Evolutionary conservation across 106 monocot species (phyloP).

Genomic region (Dendrobium huoshanense): DNA sequence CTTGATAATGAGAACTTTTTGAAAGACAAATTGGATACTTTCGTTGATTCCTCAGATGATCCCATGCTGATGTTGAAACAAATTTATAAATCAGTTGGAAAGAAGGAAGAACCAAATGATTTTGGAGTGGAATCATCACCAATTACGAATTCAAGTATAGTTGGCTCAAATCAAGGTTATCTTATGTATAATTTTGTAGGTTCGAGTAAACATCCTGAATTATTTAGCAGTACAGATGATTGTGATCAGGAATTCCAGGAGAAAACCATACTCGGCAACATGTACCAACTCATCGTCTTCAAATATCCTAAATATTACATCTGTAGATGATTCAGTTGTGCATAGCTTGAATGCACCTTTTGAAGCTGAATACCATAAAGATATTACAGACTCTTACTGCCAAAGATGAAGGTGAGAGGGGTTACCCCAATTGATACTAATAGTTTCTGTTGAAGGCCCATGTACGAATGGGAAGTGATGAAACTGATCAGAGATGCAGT

Average conservation of each 20-base stretch:
- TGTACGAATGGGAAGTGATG: not conserved
- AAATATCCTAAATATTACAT: not conserved
- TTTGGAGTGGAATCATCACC: not conserved
- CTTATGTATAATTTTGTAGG: not conserved
- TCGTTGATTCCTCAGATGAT: constrained; percentile 21
- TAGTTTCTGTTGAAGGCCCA: not conserved
- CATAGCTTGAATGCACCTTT: not conserved
- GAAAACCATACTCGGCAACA: constrained; percentile 5
- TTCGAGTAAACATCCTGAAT: not conserved
- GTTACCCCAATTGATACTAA: not conserved
- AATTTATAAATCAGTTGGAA: constrained; percentile 20
- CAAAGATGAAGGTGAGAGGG: not conserved
- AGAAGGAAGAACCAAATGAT: constrained; percentile 11
- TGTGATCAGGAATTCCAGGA: constrained; percentile 1
- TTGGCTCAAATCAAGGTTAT: not conserved
- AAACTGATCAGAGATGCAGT: constrained; percentile 1
- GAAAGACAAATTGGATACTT: not conserved
- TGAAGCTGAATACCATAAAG: not conserved
- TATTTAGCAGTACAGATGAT: not conserved
- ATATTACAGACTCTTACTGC: not conserved
- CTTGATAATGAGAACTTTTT: constrained; percentile 3
- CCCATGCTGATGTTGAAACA: constrained; percentile 17
- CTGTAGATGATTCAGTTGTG: not conserved
- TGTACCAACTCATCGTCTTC: not conserved
- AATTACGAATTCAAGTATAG: not conserved